Conservation (phyloP, 164 flowering plant species). For the Vitis rotundifolia region DNA sequence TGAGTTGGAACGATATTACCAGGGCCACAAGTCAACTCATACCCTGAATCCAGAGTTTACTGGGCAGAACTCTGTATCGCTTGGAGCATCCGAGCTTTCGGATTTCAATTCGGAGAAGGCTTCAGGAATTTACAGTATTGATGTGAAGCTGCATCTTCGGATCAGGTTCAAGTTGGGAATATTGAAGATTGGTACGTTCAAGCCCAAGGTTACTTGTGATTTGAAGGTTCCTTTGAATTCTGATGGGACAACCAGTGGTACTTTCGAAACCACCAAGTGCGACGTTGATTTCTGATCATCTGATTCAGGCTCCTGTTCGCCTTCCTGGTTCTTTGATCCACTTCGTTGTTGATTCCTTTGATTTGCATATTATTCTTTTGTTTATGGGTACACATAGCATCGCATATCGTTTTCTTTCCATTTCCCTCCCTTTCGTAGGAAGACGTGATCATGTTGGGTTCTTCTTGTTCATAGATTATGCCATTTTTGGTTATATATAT, state of each 20-base stretch:
- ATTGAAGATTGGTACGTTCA: constrained; percentile 36
- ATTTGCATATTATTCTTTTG: no score
- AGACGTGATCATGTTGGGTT: no score
- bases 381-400: no score
- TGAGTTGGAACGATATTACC: constrained; percentile 42
- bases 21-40: constrained; percentile 60
- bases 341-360: no score
- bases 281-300: constrained; percentile 28
- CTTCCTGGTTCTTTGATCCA: no score
- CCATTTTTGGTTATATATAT: no score
- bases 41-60: constrained; percentile 21
- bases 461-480: no score
- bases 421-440: no score
- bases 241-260: neutral
- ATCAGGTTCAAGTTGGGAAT: constrained; percentile 52
- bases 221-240: constrained; percentile 57
- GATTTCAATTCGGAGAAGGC: constrained; percentile 31
- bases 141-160: constrained; percentile 47
- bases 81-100: constrained; percentile 9
- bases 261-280: constrained; percentile 33
- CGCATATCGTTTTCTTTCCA: no score
- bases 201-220: constrained; percentile 57
- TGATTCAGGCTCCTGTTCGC: no score
- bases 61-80: constrained; percentile 31
- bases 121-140: constrained; percentile 40